Evolutionary conservation across 768 basidiomycete species (phyloP).

Genomic region (Boletus vinaceobasis): DNA sequence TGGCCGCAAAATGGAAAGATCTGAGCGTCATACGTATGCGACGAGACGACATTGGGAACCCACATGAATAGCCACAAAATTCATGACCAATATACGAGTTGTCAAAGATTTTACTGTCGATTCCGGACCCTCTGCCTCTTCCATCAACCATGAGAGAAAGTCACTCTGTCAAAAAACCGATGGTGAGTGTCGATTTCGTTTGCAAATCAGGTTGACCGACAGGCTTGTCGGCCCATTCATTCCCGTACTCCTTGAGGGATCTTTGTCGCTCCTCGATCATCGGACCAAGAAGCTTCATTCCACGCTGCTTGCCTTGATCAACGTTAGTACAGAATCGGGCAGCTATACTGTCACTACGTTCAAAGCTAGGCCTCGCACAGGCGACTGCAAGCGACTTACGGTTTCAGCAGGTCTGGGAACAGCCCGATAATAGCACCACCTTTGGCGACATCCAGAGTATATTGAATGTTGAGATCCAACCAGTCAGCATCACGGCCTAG

Average conservation of each 20-base stretch:
- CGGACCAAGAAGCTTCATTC: conserved; percentile 21
- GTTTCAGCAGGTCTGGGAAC: conserved; percentile 25
- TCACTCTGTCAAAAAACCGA: conserved; percentile 22
- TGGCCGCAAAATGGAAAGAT: not conserved
- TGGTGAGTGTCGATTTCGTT: not conserved
- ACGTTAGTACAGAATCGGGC: conserved; percentile 9
- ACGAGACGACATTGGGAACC: not conserved
- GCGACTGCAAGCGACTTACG: not conserved
- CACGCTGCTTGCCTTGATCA: not conserved
- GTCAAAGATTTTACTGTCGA: conserved; percentile 19
- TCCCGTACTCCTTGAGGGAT: conserved; percentile 19
- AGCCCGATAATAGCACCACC: conserved; percentile 17
- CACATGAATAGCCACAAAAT: not conserved
- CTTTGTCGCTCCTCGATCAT: conserved; percentile 28
- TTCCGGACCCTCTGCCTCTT: conserved; percentile 18
- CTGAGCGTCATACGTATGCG: accelerated
- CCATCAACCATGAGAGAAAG: conserved; percentile 32
- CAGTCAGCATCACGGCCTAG: conserved; percentile 41
- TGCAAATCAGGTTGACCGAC: conserved; percentile 7
- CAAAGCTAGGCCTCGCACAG: not conserved
- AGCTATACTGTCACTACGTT: not conserved
- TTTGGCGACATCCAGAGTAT: conserved; percentile 25
- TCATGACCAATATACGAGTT: not conserved
- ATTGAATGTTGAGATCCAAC: conserved; percentile 28
- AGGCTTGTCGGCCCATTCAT: conserved; percentile 30